A percentile compares a stretch with the other conserved stretches of the same genome.
These are phyloP conservation scores for Silene vulgaris DNA, from an alignment of 179 eudicot species.

Conservation along the genomic window DNA sequence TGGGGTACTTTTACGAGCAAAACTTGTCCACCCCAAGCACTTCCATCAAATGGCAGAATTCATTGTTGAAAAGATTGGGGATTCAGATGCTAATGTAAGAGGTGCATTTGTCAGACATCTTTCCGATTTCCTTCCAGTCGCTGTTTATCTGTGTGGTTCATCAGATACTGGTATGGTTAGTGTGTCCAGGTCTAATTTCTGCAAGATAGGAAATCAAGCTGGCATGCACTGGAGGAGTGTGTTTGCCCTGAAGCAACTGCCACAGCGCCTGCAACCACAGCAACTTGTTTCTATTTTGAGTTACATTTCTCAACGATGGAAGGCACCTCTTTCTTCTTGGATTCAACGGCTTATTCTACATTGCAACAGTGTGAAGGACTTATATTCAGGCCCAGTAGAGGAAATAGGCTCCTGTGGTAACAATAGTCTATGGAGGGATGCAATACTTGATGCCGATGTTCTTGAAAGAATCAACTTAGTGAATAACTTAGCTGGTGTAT, in stretches of 20 bases:
- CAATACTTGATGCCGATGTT: constrained; percentile 50
- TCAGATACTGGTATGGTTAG: constrained; percentile 40
- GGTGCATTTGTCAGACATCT: constrained; percentile 57
- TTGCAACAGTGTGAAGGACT: constrained; percentile 52
- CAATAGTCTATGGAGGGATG: constrained; percentile 53
- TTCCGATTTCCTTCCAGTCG: constrained; percentile 60
- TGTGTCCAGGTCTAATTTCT: constrained; percentile 30
- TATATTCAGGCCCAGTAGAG: constrained; percentile 43
- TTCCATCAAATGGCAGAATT: constrained; percentile 52
- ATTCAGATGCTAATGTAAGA: constrained; percentile 59
- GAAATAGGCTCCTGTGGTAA: constrained; percentile 42
- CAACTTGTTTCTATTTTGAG: constrained; percentile 92
- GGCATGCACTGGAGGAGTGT: constrained; percentile 76
- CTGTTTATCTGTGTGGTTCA: constrained; percentile 58
- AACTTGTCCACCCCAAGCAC: constrained; percentile 56
- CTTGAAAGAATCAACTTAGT: constrained; percentile 60
- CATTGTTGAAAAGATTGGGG: constrained; percentile 80
- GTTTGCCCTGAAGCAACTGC: constrained; percentile 85
- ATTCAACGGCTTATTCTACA: constrained; percentile 74
- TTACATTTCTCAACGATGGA: constrained; percentile 97
- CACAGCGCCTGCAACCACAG: constrained; percentile 81
- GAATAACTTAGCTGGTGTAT: constrained; percentile 81
- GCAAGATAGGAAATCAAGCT: constrained; percentile 34
- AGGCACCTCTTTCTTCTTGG: constrained; percentile 95
- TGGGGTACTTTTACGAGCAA: constrained; percentile 66